phyloP scores from a whole-genome alignment of 1,284 basidiomycete species.

The Coriolopsis trogii region DNA sequence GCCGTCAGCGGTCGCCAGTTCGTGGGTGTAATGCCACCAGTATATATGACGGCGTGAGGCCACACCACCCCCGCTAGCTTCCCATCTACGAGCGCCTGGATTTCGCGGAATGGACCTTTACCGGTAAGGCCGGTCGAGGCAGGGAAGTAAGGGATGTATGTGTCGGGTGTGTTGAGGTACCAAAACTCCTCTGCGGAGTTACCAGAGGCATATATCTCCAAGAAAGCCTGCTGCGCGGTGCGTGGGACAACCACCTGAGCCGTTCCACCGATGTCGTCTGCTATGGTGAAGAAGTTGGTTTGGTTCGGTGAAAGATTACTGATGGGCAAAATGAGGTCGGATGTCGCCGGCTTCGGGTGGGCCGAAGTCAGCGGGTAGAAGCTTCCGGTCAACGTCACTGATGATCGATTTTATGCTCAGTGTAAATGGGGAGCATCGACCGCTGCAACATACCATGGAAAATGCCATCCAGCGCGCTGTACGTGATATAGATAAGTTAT shows the following conservation, averaged over 20 bases:
- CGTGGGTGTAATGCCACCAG: slow-evolving; percentile 71
- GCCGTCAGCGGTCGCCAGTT: slow-evolving; percentile 78
- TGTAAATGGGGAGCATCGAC: not conserved
- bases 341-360: slow-evolving; percentile 53
- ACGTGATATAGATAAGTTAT: not conserved
- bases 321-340: slow-evolving; percentile 64
- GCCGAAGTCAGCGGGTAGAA: slow-evolving; percentile 58
- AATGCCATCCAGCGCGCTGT: slow-evolving; percentile 14
- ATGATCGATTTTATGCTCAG: not conserved
- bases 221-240: slow-evolving; percentile 64
- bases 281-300: slow-evolving; percentile 40
- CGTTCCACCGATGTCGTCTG: slow-evolving; percentile 36
- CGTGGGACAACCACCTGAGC: slow-evolving; percentile 57
- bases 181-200: slow-evolving; percentile 75
- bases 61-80: slow-evolving; percentile 72
- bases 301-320: slow-evolving; percentile 38
- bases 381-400: slow-evolving; percentile 45
- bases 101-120: slow-evolving; percentile 75
- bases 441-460: slow-evolving; percentile 13
- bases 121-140: slow-evolving; percentile 40
- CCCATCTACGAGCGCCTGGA: slow-evolving; percentile 72
- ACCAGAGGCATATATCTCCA: slow-evolving; percentile 70
- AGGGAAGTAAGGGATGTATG: slow-evolving; percentile 57
- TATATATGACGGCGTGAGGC: slow-evolving; percentile 78
- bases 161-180: slow-evolving; percentile 70